These are phyloP conservation scores for Pilatotrama ljubarskyi DNA, from an alignment of 768 basidiomycete species.

Conservation along the genomic window DNA sequence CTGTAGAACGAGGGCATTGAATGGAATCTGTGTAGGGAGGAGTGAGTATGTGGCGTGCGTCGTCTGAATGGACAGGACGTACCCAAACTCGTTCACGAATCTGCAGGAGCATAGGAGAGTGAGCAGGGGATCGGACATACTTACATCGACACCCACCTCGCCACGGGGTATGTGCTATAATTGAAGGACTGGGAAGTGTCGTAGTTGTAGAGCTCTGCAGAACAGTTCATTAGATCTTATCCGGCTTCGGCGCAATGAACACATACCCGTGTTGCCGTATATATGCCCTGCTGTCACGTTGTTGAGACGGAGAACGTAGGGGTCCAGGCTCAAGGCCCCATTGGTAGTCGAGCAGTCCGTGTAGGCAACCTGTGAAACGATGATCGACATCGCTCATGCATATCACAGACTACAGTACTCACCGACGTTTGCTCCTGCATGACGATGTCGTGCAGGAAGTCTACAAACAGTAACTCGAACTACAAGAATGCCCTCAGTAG, in stretches of 20 bases:
- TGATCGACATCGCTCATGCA: neutral
- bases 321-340: slow-evolving; percentile 55
- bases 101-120: slow-evolving; percentile 25
- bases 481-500: slow-evolving; percentile 18
- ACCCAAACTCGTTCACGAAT: slow-evolving; percentile 63
- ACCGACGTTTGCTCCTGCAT: slow-evolving; percentile 52
- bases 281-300: slow-evolving; percentile 53
- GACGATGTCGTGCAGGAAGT: slow-evolving; percentile 49
- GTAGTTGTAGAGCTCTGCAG: slow-evolving; percentile 55
- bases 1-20: slow-evolving; percentile 64
- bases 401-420: neutral
- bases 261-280: slow-evolving; percentile 53
- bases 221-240: neutral
- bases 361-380: slow-evolving; percentile 45
- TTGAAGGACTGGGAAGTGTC: slow-evolving; percentile 52
- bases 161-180: slow-evolving; percentile 51
- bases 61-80: neutral
- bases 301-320: slow-evolving; percentile 48
- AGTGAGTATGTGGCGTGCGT: neutral
- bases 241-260: neutral
- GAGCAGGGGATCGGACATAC: neutral
- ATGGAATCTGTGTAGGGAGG: slow-evolving; percentile 44
- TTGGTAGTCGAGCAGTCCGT: slow-evolving; percentile 60
- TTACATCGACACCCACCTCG: slow-evolving; percentile 33
- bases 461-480: slow-evolving; percentile 53